Evolutionary conservation across 2,329 filamentous ascomycete genomes (phyloP).

Genomic region (Xylariaceae sp.): DNA sequence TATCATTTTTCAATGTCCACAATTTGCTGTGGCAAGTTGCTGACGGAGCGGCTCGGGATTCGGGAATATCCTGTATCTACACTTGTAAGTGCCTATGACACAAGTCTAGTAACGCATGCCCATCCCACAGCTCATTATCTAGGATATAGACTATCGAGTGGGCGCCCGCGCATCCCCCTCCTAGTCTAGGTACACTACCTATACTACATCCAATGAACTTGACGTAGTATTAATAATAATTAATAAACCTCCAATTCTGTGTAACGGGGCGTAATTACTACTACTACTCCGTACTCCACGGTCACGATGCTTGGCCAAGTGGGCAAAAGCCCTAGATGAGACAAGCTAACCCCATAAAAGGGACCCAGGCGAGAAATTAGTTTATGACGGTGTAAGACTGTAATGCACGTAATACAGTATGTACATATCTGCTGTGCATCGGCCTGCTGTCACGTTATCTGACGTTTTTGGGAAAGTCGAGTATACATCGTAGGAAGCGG

Average conservation of each 20-base stretch:
- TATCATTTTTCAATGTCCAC: slow-evolving; percentile 3
- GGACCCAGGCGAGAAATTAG: slow-evolving; percentile 9
- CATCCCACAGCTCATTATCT: no score
- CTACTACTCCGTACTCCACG: slow-evolving; percentile 12
- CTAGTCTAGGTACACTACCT: no score
- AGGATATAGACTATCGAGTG: no score
- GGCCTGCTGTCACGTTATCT: slow-evolving; percentile 22
- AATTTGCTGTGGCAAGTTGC: background rate
- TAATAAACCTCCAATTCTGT: background rate
- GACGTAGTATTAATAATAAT: no score
- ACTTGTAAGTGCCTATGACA: no score
- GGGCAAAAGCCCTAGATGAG: slow-evolving; percentile 3
- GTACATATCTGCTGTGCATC: slow-evolving; percentile 13
- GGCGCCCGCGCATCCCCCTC: no score
- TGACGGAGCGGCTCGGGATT: no score
- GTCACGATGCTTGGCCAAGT: slow-evolving; percentile 26
- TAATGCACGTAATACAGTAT: no score
- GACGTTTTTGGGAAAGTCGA: slow-evolving; percentile 10
- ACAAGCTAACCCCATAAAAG: slow-evolving; percentile 11
- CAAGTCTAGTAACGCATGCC: no score
- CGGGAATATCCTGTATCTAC: no score
- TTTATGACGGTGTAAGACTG: no score
- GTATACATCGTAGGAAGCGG: slow-evolving; percentile 4
- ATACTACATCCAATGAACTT: no score
- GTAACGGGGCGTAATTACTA: background rate